Evolutionary conservation across 805 yeast genomes (phyloP).

Genomic region (Myxozyma geophila): DNA sequence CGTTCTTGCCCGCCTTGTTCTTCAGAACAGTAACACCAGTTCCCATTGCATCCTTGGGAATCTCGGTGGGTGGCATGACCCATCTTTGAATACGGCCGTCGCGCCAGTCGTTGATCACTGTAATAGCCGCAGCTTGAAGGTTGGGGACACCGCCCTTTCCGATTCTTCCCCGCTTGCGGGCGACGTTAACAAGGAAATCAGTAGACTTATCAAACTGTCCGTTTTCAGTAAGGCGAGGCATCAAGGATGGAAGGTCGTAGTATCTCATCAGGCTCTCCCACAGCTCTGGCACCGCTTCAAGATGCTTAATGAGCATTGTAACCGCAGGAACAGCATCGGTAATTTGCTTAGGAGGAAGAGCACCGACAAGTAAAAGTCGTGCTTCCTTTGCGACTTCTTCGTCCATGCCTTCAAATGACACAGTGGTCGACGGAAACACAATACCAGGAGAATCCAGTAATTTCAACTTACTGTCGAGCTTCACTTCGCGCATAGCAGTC

Average conservation of each 20-base stretch:
- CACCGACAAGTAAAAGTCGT: constrained; percentile 84
- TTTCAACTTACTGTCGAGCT: constrained; percentile 85
- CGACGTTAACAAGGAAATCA: constrained; percentile 87
- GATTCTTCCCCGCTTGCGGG: constrained; percentile 88
- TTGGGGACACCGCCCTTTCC: constrained; percentile 94
- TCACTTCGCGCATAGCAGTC: constrained; percentile 86
- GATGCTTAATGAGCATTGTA: constrained; percentile 71
- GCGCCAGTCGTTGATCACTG: constrained; percentile 92
- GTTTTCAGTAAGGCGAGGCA: constrained; percentile 50
- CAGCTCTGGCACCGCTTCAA: constrained; percentile 72
- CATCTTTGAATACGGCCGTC: constrained; percentile 94
- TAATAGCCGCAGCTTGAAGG: constrained; percentile 77
- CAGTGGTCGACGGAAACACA: constrained; percentile 69
- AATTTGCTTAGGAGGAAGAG: constrained; percentile 84
- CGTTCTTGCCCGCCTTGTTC: constrained; percentile 51
- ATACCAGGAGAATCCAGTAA: constrained; percentile 96
- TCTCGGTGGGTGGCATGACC: constrained; percentile 58
- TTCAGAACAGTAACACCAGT: constrained; percentile 52
- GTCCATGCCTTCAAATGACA: constrained; percentile 40
- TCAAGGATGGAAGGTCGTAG: constrained; percentile 80
- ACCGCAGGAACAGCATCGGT: constrained; percentile 85
- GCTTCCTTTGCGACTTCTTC: constrained; percentile 65
- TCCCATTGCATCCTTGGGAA: constrained; percentile 25
- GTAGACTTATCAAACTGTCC: constrained; percentile 79
- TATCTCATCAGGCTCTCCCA: constrained; percentile 66